Evolutionary conservation across 768 basidiomycete genomes (phyloP), one percentile per base, ranked within the genome.

Genomic region (Pholiota conissans): DNA sequence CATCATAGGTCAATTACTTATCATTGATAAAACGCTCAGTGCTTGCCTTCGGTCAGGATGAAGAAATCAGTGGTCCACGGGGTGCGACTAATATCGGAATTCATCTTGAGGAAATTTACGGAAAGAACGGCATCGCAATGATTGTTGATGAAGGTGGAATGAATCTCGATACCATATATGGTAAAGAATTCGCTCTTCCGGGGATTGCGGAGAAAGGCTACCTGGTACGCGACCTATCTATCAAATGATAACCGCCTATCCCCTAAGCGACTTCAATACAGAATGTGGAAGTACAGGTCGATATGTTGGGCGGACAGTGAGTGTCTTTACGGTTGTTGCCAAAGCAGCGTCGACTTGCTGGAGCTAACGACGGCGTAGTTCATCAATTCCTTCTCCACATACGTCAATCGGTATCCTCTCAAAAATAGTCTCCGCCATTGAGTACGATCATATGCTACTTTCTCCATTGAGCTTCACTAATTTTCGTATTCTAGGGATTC

Each of bases 141-240:
- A 69, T 73, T 29, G 67, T 73, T 1, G 71, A 73, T 52, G 71
- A 73, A 51, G 71, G 71, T 14, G 71, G 70, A 10, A 68, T 66
- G 69, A 67, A 64, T 9, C 42, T 71, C 7, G 66, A 69, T 22
- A 59, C 60, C 9, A 8, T 59, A 0, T 70, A 66, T 50, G 68
- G 67, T 6, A 50, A 48, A 2, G 61, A 66, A 26, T 68, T 73
- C 47, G 70, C 70, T 1, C 60, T 73, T 11, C 71, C 71, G 18
- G 71, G 71, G 2, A 62, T 73, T 11, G 68, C 71, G 42, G 71
- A 73, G 56, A 73, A 73, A 49, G 71, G 71, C 16, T 67, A 71
- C 34, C 30, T 66, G 49, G 69, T 67, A 56, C 39, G 65, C 8
- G 14, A 27, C n/a, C 7, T 55, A 40, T 52, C 53, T 35, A 24